Conservation (phyloP, 2,329 filamentous ascomycete species). For the Emergomyces orientalis region DNA sequence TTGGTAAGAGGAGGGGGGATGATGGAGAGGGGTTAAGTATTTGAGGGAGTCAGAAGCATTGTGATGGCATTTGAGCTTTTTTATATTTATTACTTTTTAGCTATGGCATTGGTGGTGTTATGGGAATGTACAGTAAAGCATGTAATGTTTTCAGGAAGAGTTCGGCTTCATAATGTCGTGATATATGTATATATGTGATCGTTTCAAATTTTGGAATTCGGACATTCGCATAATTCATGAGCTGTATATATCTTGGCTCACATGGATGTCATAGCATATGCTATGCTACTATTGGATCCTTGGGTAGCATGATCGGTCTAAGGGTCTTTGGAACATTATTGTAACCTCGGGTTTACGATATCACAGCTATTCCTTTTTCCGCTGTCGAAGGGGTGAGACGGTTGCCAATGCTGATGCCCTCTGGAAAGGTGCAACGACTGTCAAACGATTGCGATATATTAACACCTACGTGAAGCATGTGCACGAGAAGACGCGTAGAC, state of each 20-base stretch:
- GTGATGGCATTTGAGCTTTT: neutral
- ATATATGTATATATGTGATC: neutral
- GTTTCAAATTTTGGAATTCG: neutral
- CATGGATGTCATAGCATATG: neutral
- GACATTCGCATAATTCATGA: neutral
- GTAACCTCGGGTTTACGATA: neutral
- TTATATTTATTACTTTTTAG: neutral
- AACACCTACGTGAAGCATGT: neutral
- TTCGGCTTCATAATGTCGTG: neutral
- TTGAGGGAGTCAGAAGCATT: neutral
- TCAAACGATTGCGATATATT: neutral
- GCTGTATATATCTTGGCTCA: neutral
- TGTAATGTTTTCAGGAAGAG: neutral
- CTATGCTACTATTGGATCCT: neutral
- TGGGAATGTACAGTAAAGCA: neutral
- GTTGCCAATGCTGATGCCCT: neutral
- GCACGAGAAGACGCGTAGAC: neutral
- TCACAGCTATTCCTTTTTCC: neutral
- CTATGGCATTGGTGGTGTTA: constrained; percentile 2
- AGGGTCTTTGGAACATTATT: neutral
- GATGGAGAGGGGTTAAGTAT: constrained; percentile 29
- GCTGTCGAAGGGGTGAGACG: too few relatives aligned
- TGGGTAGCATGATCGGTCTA: neutral
- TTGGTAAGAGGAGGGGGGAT: constrained; percentile 36
- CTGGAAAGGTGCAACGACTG: neutral